Percentiles rank a stretch among this genome's conserved stretches.
Evolutionary conservation across 305 asterid genomes (phyloP).

Genomic region (Fraxinus paxiana): DNA sequence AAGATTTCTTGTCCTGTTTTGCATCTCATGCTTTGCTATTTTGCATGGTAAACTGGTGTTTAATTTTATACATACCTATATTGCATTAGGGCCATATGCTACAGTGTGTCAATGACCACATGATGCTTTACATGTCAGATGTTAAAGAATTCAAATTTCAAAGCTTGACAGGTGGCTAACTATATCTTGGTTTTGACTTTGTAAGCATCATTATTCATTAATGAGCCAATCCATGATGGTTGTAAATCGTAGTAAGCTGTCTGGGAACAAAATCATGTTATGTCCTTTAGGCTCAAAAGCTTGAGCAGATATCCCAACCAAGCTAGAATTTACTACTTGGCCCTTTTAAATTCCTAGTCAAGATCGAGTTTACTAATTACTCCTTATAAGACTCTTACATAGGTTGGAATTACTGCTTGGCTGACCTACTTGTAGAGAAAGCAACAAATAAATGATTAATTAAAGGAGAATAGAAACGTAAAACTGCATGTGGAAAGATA

Average conservation of each 20-base stretch:
- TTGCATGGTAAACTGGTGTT: neutral
- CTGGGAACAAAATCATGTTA: neutral
- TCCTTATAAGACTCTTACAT: neutral
- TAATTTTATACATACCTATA: neutral
- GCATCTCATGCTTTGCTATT: neutral
- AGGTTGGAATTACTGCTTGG: neutral
- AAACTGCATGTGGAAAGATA: neutral
- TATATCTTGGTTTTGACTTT: neutral
- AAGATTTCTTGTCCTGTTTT: neutral
- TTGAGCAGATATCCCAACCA: neutral
- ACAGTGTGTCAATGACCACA: neutral
- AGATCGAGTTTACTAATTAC: neutral
- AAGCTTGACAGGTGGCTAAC: neutral
- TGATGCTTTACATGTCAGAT: neutral
- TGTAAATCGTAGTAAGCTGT: neutral
- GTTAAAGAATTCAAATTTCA: neutral
- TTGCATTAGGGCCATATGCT: neutral
- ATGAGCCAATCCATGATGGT: neutral
- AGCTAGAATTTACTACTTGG: neutral
- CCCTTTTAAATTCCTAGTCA: neutral
- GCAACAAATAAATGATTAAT: neutral
- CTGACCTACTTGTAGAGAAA: neutral
- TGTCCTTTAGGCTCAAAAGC: neutral
- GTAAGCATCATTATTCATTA: neutral
- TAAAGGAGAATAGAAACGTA: neutral